phyloP scores from a whole-genome alignment of 2,329 filamentous ascomycete genomes.

The Byssochlamys sp. region DNA sequence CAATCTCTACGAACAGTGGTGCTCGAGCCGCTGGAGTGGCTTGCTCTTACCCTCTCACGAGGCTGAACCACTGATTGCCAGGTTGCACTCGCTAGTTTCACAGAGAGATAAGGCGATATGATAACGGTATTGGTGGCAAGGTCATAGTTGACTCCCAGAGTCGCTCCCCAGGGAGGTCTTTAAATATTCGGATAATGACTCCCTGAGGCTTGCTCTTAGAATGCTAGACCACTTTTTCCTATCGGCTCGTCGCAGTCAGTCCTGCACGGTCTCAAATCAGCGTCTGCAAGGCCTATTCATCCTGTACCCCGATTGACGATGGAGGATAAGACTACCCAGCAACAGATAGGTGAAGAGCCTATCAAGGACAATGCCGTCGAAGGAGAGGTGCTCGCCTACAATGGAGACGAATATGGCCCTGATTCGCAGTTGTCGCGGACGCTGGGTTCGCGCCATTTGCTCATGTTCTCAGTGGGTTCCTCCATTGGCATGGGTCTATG shows the following conservation, averaged over 20 bases:
- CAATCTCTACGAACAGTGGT: neutral
- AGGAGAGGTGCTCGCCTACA: neutral
- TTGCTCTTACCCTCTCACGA: neutral
- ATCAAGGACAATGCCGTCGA: neutral
- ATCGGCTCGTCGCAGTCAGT: neutral
- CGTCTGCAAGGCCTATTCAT: neutral
- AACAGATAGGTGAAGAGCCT: neutral
- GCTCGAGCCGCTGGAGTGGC: neutral
- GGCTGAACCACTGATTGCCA: neutral
- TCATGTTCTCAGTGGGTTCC: conserved; percentile 31
- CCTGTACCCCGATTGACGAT: neutral
- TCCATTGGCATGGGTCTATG: conserved; percentile 41
- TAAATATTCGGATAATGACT: neutral
- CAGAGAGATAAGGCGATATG: neutral
- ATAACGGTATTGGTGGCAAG: neutral
- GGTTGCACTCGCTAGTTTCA: neutral
- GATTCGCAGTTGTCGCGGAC: conserved; percentile 28
- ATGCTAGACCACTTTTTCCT: neutral
- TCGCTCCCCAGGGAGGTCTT: neutral
- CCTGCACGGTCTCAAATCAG: neutral
- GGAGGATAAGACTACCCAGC: neutral
- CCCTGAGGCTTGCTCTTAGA: neutral
- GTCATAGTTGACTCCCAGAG: neutral
- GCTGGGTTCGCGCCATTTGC: conserved; percentile 33
- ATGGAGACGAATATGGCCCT: conserved; percentile 12